Evolutionary conservation across 192 early-diverging fungal genomes (phyloP), one percentile per base, ranked within the genome.

Genomic region (Phycomyces nitens): DNA sequence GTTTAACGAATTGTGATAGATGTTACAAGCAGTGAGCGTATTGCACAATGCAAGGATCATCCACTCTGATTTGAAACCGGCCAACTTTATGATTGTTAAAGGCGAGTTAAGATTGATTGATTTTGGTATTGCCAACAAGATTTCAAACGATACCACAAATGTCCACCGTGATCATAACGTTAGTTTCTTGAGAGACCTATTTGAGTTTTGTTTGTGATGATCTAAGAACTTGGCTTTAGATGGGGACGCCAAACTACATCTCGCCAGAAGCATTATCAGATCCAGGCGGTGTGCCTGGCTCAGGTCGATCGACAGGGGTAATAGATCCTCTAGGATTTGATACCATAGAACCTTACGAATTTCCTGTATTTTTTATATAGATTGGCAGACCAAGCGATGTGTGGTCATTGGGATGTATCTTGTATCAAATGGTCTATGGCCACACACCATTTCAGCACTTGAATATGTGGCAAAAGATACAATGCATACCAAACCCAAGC

Each of bases 191-290:
- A 18, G 11, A 11, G 44, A 47, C 12, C 12, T 47, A 11, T 47
- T n/a, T 6, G 18, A n/a, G 12, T n/a, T 47, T n/a, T 47, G 12
- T 47, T 47, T 14, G 3, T 47, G 5, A n/a, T 11, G 44, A n/a
- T 23, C 55, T 60, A 58, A 27, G 34, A 47, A 11, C 56, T 34
- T 34, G 29, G 9, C 2, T 44, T 5, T 34, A 80, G 64, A 76
- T 88, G 20, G 96, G 96, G 2, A 99, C 96, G 0, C 77, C 92
- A 8, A 95, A 95, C 61, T 99, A 97, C 71, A 99, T 99, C 94
- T 84, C 94, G 1, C 96, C 96, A 0, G 96, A 99, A 71, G 85
- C 93, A 7, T 43, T 65, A 4, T 1, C 10, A 9, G 56, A 43
- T 22, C 29, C 29, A 34, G 29, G 29, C 2, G 29, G 29, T 34